Evolutionary conservation across 1,284 basidiomycete genomes (phyloP), one percentile per base, ranked within the genome.

Genomic region (Phellopilus nigrolimitatus): DNA sequence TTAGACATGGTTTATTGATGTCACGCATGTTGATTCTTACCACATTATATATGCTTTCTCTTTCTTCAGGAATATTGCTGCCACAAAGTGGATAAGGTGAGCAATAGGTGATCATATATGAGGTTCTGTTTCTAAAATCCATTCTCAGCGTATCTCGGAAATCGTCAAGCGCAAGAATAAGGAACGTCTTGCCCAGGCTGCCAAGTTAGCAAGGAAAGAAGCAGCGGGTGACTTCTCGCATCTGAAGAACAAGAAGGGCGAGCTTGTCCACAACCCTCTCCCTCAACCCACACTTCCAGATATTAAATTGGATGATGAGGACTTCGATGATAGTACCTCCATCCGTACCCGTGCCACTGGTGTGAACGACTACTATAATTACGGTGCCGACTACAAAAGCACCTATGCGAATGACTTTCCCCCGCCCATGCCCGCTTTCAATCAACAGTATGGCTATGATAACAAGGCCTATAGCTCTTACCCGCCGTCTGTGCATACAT

Each of bases 231-330:
- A 93, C 66, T 95, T 76, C 69, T 90, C 88, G 41, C 91, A 95
- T 67, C 75, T 95, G 60, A 95, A 89, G 77, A 93, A 94, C 74
- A 91, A 91, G 74, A 93, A 91, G 66, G 93, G 94, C 48, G 84
- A 92, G 64, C 71, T 91, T 61, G 76, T 91, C 49, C 82, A 77
- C 15, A 79, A 87, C 57, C 87, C 90, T n/a, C 75, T 91, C 19
- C 90, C 90, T n/a, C 93, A 97, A 68, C 95, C 95, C 0, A 99
- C 95, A 1, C 78, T 98, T 41, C 95, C 95, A n/a, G 88, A 89
- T 57, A 77, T 99, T 49, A 88, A 83, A 17, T 74, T 56, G 12
- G 54, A 56, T 25, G 54, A 56, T 34, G 54, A 56, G n/a, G 48
- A 51, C 33, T 25, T 55, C 21, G 54, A 56, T 30, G 54, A 56